Percentiles rank a stretch among this genome's conserved stretches.
Conservation (phyloP, 1,284 basidiomycete genomes). For the Lentinula novae-zelandiae region DNA sequence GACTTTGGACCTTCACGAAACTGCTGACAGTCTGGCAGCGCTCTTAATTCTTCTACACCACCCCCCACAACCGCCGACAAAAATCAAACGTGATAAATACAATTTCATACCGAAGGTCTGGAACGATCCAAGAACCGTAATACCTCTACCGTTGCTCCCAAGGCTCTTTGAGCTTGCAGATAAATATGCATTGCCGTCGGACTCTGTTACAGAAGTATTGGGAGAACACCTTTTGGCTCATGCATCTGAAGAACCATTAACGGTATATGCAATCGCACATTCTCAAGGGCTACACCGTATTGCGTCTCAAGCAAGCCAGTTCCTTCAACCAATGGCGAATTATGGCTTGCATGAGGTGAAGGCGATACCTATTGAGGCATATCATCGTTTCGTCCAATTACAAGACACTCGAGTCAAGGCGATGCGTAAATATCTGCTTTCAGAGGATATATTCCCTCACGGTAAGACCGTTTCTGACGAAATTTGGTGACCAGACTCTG, state of each 20-base stretch:
- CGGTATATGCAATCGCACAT: conserved; percentile 54
- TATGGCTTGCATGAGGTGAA: conserved; percentile 51
- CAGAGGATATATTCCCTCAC: conserved; percentile 64
- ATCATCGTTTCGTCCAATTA: conserved; percentile 54
- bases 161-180: conserved; percentile 52
- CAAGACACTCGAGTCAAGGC: conserved; percentile 50
- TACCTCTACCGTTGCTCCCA: conserved; percentile 60
- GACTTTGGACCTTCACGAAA: conserved; percentile 49
- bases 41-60: conserved; percentile 52
- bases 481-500: not conserved
- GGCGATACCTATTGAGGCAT: conserved; percentile 48
- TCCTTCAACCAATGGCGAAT: conserved; percentile 50
- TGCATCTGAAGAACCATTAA: conserved; percentile 44
- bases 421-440: conserved; percentile 44
- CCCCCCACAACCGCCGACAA: conserved; percentile 39
- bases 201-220: conserved; percentile 36
- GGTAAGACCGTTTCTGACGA: conserved; percentile 30
- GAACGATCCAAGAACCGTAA: conserved; percentile 40
- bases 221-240: conserved; percentile 53
- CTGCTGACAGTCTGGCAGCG: conserved; percentile 37
- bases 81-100: conserved; percentile 16
- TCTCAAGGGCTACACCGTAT: conserved; percentile 36
- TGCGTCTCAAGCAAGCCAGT: conserved; percentile 53
- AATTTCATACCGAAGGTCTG: conserved; percentile 25
- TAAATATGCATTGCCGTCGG: conserved; percentile 52